phyloP scores from a whole-genome alignment of 208 protist species.

The Acanthamoeba comandoni region DNA sequence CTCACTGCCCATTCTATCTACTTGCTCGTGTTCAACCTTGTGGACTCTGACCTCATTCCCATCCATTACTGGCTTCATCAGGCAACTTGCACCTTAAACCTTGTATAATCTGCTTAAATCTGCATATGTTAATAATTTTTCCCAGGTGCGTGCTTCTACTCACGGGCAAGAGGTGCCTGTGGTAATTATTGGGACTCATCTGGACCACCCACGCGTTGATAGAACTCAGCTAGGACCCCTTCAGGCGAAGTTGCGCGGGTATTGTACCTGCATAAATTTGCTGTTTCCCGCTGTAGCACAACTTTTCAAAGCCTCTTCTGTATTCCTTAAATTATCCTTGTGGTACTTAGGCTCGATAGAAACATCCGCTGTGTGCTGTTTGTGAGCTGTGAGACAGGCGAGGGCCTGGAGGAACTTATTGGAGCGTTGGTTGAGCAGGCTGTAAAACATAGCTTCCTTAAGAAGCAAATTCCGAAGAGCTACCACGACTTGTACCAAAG shows the following conservation, averaged over 20 bases:
- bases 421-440: constrained; percentile 31
- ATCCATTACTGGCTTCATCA: constrained; percentile 81
- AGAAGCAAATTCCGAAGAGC: constrained; percentile 20
- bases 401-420: constrained; percentile 31
- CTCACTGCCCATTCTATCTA: constrained; percentile 52
- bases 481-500: constrained; percentile 50
- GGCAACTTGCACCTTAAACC: neutral
- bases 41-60: constrained; percentile 61
- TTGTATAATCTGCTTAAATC: neutral
- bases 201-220: constrained; percentile 46
- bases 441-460: constrained; percentile 29
- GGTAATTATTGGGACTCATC: constrained; percentile 26
- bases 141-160: constrained; percentile 46
- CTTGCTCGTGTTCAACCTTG: constrained; percentile 76
- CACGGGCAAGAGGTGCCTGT: constrained; percentile 44
- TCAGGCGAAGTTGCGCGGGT: constrained; percentile 33
- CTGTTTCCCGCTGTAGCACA: neutral
- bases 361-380: constrained; percentile 37
- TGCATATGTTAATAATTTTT: neutral
- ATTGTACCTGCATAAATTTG: neutral
- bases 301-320: too few species aligned
- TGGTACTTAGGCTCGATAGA: constrained; percentile 32
- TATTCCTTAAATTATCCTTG: too few species aligned
- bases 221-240: neutral
- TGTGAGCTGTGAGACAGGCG: constrained; percentile 45